These are phyloP conservation scores for Leccinum longicurvipes DNA, from an alignment of 768 basidiomycete genomes.

Conservation along the genomic window DNA sequence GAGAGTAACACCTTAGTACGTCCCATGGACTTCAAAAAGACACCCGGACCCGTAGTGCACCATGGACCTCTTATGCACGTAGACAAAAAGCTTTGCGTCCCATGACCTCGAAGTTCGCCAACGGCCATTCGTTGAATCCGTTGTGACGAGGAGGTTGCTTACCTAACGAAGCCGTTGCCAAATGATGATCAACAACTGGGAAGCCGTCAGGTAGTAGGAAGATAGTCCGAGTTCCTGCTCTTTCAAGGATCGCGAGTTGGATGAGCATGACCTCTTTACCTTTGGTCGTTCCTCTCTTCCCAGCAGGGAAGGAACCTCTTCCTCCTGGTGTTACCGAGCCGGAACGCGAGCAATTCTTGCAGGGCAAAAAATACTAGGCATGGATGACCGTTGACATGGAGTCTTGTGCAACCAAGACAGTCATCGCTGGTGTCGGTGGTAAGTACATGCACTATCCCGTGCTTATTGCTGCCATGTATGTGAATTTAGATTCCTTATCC, in stretches of 20 bases:
- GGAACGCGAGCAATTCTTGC: conserved; percentile 61
- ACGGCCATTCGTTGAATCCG: no score
- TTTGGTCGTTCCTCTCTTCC: conserved; percentile 68
- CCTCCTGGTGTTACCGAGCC: conserved; percentile 82
- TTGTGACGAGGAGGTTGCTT: no score
- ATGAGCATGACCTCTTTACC: conserved; percentile 27
- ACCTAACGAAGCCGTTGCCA: background rate
- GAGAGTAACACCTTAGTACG: no score
- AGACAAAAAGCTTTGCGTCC: no score
- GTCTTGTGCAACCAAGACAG: conserved; percentile 81
- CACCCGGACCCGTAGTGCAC: no score
- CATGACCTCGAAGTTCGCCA: no score
- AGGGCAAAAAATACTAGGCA: conserved; percentile 75
- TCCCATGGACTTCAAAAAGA: no score
- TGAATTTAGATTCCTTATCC: conserved; percentile 4
- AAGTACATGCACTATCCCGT: conserved; percentile 26
- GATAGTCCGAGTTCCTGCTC: no score
- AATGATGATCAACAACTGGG: conserved; percentile 15
- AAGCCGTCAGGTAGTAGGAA: no score
- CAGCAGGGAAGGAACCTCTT: conserved; percentile 83
- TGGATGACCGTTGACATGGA: conserved; percentile 74
- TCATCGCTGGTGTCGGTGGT: conserved; percentile 82
- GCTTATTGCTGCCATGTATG: background rate
- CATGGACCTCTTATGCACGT: no score
- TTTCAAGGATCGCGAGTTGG: no score